Conservation (phyloP, 2,329 filamentous ascomycete species). For the Venturia nashicola region DNA sequence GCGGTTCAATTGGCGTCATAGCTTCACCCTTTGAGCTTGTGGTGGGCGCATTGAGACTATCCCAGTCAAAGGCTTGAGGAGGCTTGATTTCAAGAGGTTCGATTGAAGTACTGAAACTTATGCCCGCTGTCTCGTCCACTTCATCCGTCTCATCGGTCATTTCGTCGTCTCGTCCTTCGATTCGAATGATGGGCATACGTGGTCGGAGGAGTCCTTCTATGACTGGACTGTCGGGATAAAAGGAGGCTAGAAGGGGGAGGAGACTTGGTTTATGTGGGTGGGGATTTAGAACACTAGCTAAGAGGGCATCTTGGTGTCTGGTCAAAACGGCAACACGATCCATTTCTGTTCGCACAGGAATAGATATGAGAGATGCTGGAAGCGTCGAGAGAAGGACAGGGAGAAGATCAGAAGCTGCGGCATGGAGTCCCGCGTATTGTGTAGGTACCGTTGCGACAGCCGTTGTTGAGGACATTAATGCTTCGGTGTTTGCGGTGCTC, state of each 20-base stretch:
- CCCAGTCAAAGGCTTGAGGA: neutral
- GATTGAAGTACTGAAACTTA: neutral
- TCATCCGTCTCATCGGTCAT: neutral
- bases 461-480: neutral
- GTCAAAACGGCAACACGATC: slow-evolving; percentile 71
- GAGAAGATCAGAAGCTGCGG: slow-evolving; percentile 50
- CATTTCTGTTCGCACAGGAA: slow-evolving; percentile 59
- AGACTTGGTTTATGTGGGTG: slow-evolving; percentile 58
- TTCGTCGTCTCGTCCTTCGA: neutral
- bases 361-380: slow-evolving; percentile 55
- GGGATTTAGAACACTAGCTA: slow-evolving; percentile 73
- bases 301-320: slow-evolving; percentile 57
- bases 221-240: slow-evolving; percentile 48
- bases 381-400: slow-evolving; percentile 49
- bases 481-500: slow-evolving; percentile 42
- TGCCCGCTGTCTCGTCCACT: neutral
- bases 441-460: neutral
- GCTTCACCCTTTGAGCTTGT: neutral
- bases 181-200: slow-evolving; percentile 15
- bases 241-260: slow-evolving; percentile 62
- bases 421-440: slow-evolving; percentile 3
- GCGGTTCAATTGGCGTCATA: neutral
- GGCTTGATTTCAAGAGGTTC: neutral
- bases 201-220: slow-evolving; percentile 59
- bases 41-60: neutral